Percentiles rank a stretch among this genome's conserved stretches.
These are phyloP conservation scores for Clavispora phyllophila DNA, from an alignment of 805 yeast species.

Conservation along the genomic window DNA sequence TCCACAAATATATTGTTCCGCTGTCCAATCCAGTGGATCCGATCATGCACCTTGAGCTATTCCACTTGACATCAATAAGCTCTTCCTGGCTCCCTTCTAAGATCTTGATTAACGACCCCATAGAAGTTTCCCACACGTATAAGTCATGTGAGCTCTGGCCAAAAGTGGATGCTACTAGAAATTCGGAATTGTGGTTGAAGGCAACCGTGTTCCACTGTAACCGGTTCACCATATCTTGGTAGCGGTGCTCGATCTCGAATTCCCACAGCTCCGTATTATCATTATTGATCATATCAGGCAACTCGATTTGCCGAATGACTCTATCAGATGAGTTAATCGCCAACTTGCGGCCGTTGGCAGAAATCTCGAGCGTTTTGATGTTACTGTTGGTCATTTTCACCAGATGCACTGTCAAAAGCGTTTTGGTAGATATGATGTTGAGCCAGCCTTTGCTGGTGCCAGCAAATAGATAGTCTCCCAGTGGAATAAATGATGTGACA, in stretches of 20 bases:
- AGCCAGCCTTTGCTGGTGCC: conserved; percentile 84
- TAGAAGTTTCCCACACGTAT: conserved; percentile 86
- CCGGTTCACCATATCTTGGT: conserved; percentile 85
- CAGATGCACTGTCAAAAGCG: conserved; percentile 38
- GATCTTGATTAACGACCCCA: conserved; percentile 85
- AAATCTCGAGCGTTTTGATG: conserved; percentile 61
- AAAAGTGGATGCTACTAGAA: conserved; percentile 80
- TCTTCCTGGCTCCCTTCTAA: conserved; percentile 90
- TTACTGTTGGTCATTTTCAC: conserved; percentile 61
- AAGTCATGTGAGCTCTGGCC: conserved; percentile 82
- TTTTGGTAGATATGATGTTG: conserved; percentile 38
- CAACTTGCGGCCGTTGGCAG: conserved; percentile 55
- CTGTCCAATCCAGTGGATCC: conserved; percentile 83
- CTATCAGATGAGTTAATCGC: conserved; percentile 78
- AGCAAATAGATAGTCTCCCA: conserved; percentile 53
- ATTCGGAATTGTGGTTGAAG: conserved; percentile 72
- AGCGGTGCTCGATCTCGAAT: conserved; percentile 69
- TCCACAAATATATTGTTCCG: conserved; percentile 81
- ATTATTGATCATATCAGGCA: conserved; percentile 40
- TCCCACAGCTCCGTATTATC: conserved; percentile 35
- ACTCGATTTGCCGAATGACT: conserved; percentile 56
- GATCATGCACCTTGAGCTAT: conserved; percentile 64
- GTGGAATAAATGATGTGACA: conserved; percentile 45
- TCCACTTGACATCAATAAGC: conserved; percentile 83
- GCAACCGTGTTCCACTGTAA: conserved; percentile 83